Evolutionary conservation across 139 green algal genomes (phyloP).

Genomic region (Pycnococcus provasolii): DNA sequence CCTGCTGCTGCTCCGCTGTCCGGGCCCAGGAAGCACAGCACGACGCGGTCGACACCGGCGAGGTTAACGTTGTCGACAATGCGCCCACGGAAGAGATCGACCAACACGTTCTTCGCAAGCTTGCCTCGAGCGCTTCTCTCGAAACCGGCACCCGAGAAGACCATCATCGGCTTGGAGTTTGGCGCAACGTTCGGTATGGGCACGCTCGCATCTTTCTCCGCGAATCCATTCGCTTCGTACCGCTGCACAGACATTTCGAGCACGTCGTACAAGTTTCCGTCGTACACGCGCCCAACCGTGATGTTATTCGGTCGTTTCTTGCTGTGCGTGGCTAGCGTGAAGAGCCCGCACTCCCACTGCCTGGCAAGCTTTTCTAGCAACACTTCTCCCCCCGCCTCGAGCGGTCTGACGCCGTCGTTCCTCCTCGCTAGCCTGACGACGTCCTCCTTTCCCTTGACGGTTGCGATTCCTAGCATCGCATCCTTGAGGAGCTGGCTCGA

Average conservation of each 20-base stretch:
- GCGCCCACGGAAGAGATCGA: too few relatives aligned
- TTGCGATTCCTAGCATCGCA: not conserved
- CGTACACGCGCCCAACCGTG: slow-evolving; percentile 76
- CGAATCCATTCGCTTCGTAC: too few relatives aligned
- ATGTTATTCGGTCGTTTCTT: slow-evolving; percentile 98
- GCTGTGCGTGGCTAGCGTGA: slow-evolving; percentile 67
- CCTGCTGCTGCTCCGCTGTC: too few relatives aligned
- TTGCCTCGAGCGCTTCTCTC: too few relatives aligned
- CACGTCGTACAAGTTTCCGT: slow-evolving; percentile 75
- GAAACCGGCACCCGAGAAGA: too few relatives aligned
- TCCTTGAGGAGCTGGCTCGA: not conserved
- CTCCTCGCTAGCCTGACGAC: slow-evolving; percentile 53
- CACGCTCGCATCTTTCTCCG: too few relatives aligned
- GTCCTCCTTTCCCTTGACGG: slow-evolving; percentile 41
- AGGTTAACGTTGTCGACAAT: too few relatives aligned
- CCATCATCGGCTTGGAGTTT: too few relatives aligned
- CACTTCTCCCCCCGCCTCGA: slow-evolving; percentile 71
- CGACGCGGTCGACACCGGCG: too few relatives aligned
- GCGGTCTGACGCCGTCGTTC: slow-evolving; percentile 73
- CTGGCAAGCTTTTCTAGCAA: slow-evolving; percentile 58
- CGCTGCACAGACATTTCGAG: slow-evolving; percentile 23
- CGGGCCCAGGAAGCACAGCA: too few relatives aligned
- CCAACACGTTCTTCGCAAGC: too few relatives aligned
- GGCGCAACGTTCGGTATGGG: too few relatives aligned
- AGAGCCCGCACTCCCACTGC: slow-evolving; percentile 56